Percentiles rank a stretch among this genome's conserved stretches.
Evolutionary conservation across 495 filamentous ascomycete species (phyloP).

Genomic region (Penicillium psychrofluorescens): DNA sequence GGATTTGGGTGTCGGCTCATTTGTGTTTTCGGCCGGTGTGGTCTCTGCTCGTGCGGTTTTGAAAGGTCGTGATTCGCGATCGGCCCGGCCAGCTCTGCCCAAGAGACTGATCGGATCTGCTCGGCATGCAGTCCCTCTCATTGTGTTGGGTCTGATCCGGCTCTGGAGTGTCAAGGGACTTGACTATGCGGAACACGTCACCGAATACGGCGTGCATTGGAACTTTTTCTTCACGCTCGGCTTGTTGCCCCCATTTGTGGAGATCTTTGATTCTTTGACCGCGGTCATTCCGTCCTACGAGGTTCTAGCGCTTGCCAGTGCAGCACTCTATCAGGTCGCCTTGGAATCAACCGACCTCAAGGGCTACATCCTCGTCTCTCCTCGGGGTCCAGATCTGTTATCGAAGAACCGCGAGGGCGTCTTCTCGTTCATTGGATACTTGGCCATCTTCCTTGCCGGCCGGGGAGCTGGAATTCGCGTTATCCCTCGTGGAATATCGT

Average conservation of each 20-base stretch:
- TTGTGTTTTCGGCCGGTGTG: conserved; percentile 94
- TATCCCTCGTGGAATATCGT: conserved; percentile 52
- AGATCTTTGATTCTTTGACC: conserved; percentile 64
- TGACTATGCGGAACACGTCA: conserved; percentile 95
- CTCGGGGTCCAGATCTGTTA: conserved; percentile 61
- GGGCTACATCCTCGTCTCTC: conserved; percentile 76
- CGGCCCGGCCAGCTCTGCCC: conserved; percentile 32
- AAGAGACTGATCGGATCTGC: conserved; percentile 54
- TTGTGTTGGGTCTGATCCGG: conserved; percentile 73
- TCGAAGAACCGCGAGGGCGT: conserved; percentile 90
- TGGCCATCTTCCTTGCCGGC: conserved; percentile 90
- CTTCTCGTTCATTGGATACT: conserved; percentile 87
- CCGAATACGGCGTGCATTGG: conserved; percentile 98
- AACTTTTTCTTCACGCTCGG: conserved; percentile 99
- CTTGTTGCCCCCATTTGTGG: conserved; percentile 81
- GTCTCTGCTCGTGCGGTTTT: conserved; percentile 83
- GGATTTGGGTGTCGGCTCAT: conserved; percentile 96
- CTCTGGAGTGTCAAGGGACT: conserved; percentile 86
- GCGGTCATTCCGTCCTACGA: conserved; percentile 63
- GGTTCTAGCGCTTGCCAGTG: conserved; percentile 58
- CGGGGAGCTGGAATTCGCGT: conserved; percentile 73
- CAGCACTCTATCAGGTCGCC: conserved; percentile 58
- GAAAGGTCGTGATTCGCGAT: conserved; percentile 49
- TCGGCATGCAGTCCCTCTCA: conserved; percentile 74
- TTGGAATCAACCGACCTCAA: conserved; percentile 75